Evolutionary conservation across 208 protist genomes (phyloP).

Genomic region (Crithidia acanthocephali): DNA sequence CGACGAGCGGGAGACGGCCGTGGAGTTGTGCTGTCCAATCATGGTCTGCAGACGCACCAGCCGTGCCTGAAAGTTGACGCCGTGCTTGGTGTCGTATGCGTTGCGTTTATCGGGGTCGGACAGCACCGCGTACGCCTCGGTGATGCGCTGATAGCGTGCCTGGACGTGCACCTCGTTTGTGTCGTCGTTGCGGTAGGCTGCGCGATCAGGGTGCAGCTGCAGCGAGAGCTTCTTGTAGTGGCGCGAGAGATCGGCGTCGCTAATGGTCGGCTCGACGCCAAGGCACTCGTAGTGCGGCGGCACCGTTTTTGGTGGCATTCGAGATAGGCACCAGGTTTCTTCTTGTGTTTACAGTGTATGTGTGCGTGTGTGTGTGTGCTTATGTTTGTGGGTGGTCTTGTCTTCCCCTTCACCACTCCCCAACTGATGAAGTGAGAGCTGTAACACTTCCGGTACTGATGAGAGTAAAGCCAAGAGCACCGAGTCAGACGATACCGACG

Average conservation of each 20-base stretch:
- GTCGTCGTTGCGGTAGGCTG: conserved; percentile 48
- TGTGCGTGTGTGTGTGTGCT: no score
- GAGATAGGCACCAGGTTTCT: no score
- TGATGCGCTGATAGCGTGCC: conserved; percentile 67
- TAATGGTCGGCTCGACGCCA: conserved; percentile 65
- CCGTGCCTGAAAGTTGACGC: conserved; percentile 74
- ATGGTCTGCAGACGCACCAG: conserved; percentile 35
- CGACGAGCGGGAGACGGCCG: conserved; percentile 13
- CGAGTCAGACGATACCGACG: no score
- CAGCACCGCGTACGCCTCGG: conserved; percentile 74
- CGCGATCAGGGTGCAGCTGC: conserved; percentile 79
- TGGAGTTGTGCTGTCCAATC: conserved; percentile 48
- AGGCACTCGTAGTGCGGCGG: conserved; percentile 71
- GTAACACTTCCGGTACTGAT: no score
- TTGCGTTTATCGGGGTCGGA: conserved; percentile 62
- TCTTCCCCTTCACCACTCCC: no score
- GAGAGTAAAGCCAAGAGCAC: no score
- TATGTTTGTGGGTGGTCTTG: no score
- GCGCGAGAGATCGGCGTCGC: conserved; percentile 50
- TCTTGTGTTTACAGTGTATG: no score
- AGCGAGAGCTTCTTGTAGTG: conserved; percentile 76
- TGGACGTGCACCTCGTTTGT: conserved; percentile 36
- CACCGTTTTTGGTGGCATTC: conserved; percentile 17
- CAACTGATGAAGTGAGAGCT: no score
- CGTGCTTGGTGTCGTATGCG: conserved; percentile 73